Evolutionary conservation across 176 grass and related monocot genomes (phyloP).

Genomic region (Carex cristatella): DNA sequence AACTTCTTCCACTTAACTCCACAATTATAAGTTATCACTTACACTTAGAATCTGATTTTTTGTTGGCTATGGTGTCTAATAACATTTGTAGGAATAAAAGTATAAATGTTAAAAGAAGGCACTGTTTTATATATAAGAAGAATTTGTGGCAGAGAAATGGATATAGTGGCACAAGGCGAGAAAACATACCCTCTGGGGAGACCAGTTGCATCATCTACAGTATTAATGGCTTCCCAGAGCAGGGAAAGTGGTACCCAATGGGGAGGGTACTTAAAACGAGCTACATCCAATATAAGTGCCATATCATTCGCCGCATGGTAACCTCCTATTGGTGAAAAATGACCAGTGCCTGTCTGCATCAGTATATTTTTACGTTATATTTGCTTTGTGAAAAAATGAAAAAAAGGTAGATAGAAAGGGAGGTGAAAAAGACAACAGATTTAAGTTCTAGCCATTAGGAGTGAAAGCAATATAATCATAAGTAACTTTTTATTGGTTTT

Average conservation of each 20-base stretch:
- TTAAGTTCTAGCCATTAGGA: background rate
- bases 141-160: background rate
- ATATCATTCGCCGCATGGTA: slow-evolving; percentile 70
- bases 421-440: background rate
- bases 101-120: background rate
- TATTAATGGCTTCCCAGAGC: slow-evolving; percentile 94
- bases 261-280: slow-evolving; percentile 89
- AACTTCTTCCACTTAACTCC: background rate
- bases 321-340: slow-evolving; percentile 94
- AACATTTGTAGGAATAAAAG: background rate
- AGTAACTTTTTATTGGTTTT: too few relatives aligned
- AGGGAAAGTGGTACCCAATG: slow-evolving; percentile 87
- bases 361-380: background rate
- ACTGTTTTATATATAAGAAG: background rate
- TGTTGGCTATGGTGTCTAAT: background rate
- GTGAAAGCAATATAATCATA: background rate
- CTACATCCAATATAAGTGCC: slow-evolving; percentile 87
- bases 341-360: slow-evolving; percentile 72
- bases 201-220: slow-evolving; percentile 68
- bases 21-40: background rate
- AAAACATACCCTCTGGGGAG: slow-evolving; percentile 50
- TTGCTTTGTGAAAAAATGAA: background rate
- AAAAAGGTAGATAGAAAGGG: background rate
- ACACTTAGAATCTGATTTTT: background rate
- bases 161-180: background rate